These are phyloP conservation scores for Alternaria brassicae DNA, from an alignment of 2,329 filamentous ascomycete genomes.

Conservation along the genomic window DNA sequence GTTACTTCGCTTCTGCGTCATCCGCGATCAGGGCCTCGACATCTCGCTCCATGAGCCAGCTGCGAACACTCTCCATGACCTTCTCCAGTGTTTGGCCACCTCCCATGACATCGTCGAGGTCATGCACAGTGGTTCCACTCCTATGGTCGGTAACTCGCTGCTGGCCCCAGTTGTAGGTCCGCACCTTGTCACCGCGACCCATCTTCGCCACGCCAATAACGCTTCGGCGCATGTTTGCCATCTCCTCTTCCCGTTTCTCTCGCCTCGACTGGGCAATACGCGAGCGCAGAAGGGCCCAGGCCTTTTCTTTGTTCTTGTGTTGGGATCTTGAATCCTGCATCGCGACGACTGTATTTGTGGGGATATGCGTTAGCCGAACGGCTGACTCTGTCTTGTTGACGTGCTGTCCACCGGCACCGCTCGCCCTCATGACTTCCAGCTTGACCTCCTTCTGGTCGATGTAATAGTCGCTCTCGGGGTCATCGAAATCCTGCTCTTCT, in stretches of 20 bases:
- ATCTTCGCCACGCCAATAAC: conserved; percentile 81
- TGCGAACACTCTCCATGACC: conserved; percentile 78
- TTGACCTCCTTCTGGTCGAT: conserved; percentile 83
- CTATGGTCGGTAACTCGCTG: conserved; percentile 89
- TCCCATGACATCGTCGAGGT: conserved; percentile 78
- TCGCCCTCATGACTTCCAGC: conserved; percentile 87
- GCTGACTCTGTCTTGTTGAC: conserved; percentile 99
- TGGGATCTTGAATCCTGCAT: conserved; percentile 96
- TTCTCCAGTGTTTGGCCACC: conserved; percentile 75
- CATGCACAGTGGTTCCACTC: conserved; percentile 78
- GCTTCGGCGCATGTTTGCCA: conserved; percentile 75
- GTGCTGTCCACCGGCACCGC: conserved; percentile 94
- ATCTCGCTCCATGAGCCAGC: conserved; percentile 78
- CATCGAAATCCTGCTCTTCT: conserved; percentile 69
- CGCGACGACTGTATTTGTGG: conserved; percentile 83
- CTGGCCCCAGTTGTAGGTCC: conserved; percentile 84
- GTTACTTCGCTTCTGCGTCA: conserved; percentile 36
- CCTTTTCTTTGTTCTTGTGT: conserved; percentile 83
- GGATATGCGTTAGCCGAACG: conserved; percentile 87
- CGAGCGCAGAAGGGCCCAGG: conserved; percentile 84
- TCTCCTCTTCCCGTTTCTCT: conserved; percentile 83
- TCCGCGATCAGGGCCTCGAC: conserved; percentile 70
- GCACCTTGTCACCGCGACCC: conserved; percentile 90
- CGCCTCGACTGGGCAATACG: conserved; percentile 80
- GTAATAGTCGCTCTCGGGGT: conserved; percentile 91